Evolutionary conservation across 1,284 basidiomycete species (phyloP), one percentile per base, ranked within the genome.

Genomic region (Ceratobasidium sp.): DNA sequence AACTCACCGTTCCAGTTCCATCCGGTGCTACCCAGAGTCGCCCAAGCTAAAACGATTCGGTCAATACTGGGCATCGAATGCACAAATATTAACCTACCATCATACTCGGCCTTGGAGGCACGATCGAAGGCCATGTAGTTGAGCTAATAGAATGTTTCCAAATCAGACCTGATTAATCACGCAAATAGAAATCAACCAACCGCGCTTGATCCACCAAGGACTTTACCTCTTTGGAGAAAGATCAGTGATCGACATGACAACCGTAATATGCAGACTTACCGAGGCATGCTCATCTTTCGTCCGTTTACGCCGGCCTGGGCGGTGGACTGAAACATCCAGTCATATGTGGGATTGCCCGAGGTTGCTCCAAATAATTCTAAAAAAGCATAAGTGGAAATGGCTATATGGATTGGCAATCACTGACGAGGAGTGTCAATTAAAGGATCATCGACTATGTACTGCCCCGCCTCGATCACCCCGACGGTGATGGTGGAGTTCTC

Each of bases 91-190:
- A 45, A 40, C 32, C 20, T 45, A 69, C 52, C 74, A 68, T 77
- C 73, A 64, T 76, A 77, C 69, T 79, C 78, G 35, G 72, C 69
- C 43, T 74, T 72, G 25, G 74, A 72, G 1, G 75, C 76, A 5
- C 77, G 74, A 67, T 78, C 77, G 73, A 76, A 78, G 13, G 76
- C 77, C 73, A 77, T 75, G 71, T 78, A 78, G 73, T 78, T 78
- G 60, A 79, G 52, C 64, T 68, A 32, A 47, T 40, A 47, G 52
- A 29, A 38, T 40, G 10, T 25, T 10, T n/a, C 15, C 7, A 31
- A 20, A 38, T 43, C 7, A 68, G 17, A 17, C 45, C 20, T 20
- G 20, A 22, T n/a, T 27, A 22, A 25, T 15, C 22, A 27, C 1
- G 13, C 35, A 42, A 65, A 43, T n/a, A 40, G 43, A 42, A 12